Base-by-base conservation (phyloP, 176 grass and related monocot genomes). In the Cenchrus fungigraminus region DNA sequence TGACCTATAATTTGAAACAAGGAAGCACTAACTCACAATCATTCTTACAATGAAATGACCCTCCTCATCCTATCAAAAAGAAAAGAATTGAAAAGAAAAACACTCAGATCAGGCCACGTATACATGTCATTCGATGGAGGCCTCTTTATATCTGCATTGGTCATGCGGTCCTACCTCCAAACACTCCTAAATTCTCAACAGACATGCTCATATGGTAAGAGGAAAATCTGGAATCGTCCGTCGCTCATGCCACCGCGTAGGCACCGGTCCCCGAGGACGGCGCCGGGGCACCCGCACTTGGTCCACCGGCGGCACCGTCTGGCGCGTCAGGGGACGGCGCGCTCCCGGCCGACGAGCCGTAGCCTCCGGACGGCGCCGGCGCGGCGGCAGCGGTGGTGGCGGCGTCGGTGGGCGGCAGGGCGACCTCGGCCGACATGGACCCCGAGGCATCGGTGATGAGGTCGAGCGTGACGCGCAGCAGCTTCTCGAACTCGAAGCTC, bases 401-500 rank as follows among this genome's bases (percentile, higher is more conserved):
- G 63, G 11, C 3, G 74, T 1, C 1, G 89, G 85, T 7, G 89
- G 69, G 85, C 9, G 89, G 69, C 62, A 76, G 22, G 0, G 89
- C 85, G 16, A 76, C 74, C 2, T 25, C 70, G 17, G 52, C 74
- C 1, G 85, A 47, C 85, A 80, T 83, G 81, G 80, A 54, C 0
- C 68, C 84, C 0, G 85, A 84, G 0, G 85, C 81, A 46, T 84
- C 81, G 3, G 63, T 31, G 76, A 91, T 84, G 76, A 91, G 89
- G 53, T 87, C 85, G 4, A 87, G 81, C 32, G 89, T 80, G 76
- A 91, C 89, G 46, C 85, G 85, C 9, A 91, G 81, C 6, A 84
- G 77, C 81, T 87, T 84, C 81, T 91, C 89, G 81, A 91, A 84
- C 71, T 91, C 89, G 64, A 84, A 63, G 81, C 85, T 91, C 81